Evolutionary conservation across 1,284 basidiomycete genomes (phyloP).

Genomic region (Boletus semigastroideus): DNA sequence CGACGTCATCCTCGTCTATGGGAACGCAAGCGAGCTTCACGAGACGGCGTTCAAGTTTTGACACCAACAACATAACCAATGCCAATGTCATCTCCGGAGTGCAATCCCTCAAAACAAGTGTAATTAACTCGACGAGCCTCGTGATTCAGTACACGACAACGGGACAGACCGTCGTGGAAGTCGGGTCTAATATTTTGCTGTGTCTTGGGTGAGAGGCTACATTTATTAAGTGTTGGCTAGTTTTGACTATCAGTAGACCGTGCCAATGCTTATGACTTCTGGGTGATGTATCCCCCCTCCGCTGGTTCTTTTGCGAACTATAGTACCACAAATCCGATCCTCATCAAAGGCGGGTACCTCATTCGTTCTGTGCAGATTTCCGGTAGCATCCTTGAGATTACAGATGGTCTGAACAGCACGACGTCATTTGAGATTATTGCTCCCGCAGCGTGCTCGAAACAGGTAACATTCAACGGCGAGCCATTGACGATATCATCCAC

Average conservation of each 20-base stretch:
- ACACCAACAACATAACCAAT: constrained; percentile 22
- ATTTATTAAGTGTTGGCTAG: background rate
- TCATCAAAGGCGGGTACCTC: constrained; percentile 50
- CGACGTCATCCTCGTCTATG: constrained; percentile 50
- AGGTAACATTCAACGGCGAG: constrained; percentile 42
- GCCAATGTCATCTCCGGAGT: constrained; percentile 41
- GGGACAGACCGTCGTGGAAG: constrained; percentile 45
- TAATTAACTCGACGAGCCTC: constrained; percentile 34
- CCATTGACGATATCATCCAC: constrained; percentile 35
- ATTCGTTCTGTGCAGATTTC: constrained; percentile 40
- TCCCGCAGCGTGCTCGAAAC: constrained; percentile 36
- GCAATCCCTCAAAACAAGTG: constrained; percentile 37
- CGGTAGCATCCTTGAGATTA: constrained; percentile 38
- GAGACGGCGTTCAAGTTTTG: constrained; percentile 47
- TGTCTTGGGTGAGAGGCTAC: constrained; percentile 39
- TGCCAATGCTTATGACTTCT: constrained; percentile 48
- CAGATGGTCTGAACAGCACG: constrained; percentile 44
- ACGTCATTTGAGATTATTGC: constrained; percentile 45
- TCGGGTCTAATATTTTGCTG: constrained; percentile 40
- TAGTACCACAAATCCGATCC: constrained; percentile 41
- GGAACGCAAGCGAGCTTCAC: constrained; percentile 45
- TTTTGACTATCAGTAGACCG: constrained; percentile 37
- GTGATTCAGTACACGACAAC: constrained; percentile 45
- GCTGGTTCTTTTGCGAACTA: constrained; percentile 38
- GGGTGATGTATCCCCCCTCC: constrained; percentile 45